Evolutionary conservation across 345 rosid species (phyloP).

Genomic region (Pseudoturritis turrita): DNA sequence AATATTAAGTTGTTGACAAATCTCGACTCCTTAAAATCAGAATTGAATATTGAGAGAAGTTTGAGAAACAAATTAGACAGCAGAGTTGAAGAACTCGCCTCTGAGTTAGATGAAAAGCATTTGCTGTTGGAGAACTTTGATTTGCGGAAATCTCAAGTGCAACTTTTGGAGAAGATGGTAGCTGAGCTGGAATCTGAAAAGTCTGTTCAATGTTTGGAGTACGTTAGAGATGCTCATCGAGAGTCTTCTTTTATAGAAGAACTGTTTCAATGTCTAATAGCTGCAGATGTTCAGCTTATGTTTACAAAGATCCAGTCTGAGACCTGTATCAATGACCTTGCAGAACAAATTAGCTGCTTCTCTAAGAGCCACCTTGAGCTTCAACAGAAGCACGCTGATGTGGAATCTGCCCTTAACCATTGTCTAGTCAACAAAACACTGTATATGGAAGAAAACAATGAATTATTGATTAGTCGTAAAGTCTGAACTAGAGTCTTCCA

Average conservation of each 20-base stretch:
- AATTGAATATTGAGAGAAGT: slow-evolving; percentile 30
- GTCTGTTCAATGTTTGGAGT: slow-evolving; percentile 15
- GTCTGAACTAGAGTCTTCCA: slow-evolving; percentile 48
- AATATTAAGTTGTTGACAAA: slow-evolving; percentile 43
- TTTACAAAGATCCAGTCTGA: slow-evolving; percentile 52
- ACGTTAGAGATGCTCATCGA: slow-evolving; percentile 4
- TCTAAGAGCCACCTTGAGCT: slow-evolving; percentile 41
- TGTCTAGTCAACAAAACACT: slow-evolving; percentile 49
- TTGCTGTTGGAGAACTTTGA: slow-evolving; percentile 40
- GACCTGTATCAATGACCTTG: slow-evolving; percentile 42
- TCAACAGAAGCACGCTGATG: slow-evolving; percentile 47
- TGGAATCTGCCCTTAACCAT: slow-evolving; percentile 46
- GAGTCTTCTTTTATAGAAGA: slow-evolving; percentile 30
- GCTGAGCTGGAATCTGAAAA: slow-evolving; percentile 61
- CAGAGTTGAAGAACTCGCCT: slow-evolving; percentile 41
- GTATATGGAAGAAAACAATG: slow-evolving; percentile 56
- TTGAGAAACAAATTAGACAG: slow-evolving; percentile 37
- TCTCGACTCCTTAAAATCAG: slow-evolving; percentile 44
- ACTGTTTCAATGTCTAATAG: slow-evolving; percentile 47
- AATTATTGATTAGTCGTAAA: slow-evolving; percentile 37
- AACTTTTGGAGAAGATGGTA: slow-evolving; percentile 49
- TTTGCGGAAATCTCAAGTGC: slow-evolving; percentile 47
- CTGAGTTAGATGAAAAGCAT: slow-evolving; percentile 56
- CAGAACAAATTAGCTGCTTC: slow-evolving; percentile 40
- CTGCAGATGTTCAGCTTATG: slow-evolving; percentile 47